Evolutionary conservation across 2,329 filamentous ascomycete genomes (phyloP).

Genomic region (Hypoxylon sp.): DNA sequence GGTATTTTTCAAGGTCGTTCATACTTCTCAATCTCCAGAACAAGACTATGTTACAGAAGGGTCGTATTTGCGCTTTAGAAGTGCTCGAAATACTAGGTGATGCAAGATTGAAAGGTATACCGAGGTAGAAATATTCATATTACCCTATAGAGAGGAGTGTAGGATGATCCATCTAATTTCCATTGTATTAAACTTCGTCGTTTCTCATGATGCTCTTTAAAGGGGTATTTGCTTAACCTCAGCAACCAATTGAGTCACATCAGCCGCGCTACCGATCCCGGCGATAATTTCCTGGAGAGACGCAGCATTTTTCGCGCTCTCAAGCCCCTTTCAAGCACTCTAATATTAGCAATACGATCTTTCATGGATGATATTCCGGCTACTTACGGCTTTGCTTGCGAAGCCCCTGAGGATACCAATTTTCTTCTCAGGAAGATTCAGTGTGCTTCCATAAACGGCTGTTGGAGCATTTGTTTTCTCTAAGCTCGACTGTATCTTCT

Average conservation of each 20-base stretch:
- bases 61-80: not conserved
- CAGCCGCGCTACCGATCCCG: conserved; percentile 26
- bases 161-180: not conserved
- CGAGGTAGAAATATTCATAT: not conserved
- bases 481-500: conserved; percentile 26
- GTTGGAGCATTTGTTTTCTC: conserved; percentile 17
- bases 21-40: not conserved
- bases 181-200: not conserved
- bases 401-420: conserved; percentile 24
- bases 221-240: conserved; percentile 27
- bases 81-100: not conserved
- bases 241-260: conserved; percentile 35
- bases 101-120: not conserved
- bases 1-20: not conserved
- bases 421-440: conserved; percentile 40
- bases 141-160: conserved; percentile 1
- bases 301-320: conserved; percentile 15
- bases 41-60: not conserved
- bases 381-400: conserved; percentile 33
- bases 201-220: not conserved
- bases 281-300: conserved; percentile 25
- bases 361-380: not conserved
- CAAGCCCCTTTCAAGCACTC: conserved; percentile 16
- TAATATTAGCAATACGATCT: conserved; percentile 10
- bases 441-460: conserved; percentile 31